phyloP scores from a whole-genome alignment of 1,284 basidiomycete species.

The Trichosporon sp. region DNA sequence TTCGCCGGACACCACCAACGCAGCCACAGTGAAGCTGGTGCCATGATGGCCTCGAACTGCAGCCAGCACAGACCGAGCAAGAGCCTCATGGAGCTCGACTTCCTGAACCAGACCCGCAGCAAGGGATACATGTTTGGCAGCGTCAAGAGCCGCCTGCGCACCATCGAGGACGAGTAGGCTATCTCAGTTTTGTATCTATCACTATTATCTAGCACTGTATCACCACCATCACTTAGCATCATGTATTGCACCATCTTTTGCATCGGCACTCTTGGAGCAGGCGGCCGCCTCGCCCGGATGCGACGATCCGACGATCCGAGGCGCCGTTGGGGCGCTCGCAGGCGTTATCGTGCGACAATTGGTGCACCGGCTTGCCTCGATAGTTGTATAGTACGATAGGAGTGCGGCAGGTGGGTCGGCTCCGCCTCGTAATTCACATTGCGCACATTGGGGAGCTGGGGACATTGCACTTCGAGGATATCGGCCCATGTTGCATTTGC shows the following conservation, averaged over 20 bases:
- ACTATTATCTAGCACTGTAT: not conserved
- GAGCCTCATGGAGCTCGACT: constrained; percentile 9
- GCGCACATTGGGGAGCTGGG: not conserved
- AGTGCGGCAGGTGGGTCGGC: constrained; percentile 1
- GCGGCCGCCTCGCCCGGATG: not conserved
- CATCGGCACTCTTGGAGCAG: no score
- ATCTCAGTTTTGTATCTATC: not conserved
- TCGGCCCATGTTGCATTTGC: not conserved
- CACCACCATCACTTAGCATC: constrained; percentile 12
- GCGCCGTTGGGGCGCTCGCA: not conserved
- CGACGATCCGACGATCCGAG: not conserved
- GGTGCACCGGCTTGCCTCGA: not conserved
- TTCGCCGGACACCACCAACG: constrained; percentile 5
- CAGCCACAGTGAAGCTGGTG: constrained; percentile 6
- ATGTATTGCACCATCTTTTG: constrained; percentile 1
- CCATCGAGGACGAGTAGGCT: constrained; percentile 14
- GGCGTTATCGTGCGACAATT: constrained; percentile 6
- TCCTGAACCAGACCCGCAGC: constrained; percentile 18
- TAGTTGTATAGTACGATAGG: not conserved
- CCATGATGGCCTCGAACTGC: not conserved
- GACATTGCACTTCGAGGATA: constrained; percentile 8
- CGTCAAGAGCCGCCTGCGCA: constrained; percentile 17
- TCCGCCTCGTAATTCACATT: not conserved
- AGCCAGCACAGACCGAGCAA: constrained; percentile 2
- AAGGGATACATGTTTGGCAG: constrained; percentile 18